phyloP scores from a whole-genome alignment of 257 asterid species.

The Ilex aquifolium region DNA sequence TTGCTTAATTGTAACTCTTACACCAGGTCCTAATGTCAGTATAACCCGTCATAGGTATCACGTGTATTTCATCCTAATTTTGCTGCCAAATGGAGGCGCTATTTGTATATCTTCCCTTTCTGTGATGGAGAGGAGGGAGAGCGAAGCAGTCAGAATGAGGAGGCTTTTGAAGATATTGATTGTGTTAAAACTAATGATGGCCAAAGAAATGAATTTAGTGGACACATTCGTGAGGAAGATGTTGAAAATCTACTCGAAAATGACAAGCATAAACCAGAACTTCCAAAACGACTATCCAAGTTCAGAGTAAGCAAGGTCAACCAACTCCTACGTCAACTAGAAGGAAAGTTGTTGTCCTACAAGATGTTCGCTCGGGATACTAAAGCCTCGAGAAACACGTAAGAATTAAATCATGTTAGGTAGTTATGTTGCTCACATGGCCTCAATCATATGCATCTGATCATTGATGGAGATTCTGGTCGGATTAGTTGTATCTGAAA shows the following conservation, averaged over 20 bases:
- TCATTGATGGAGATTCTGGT: too few species aligned
- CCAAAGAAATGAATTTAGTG: conserved; percentile 23
- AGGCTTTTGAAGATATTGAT: conserved; percentile 14
- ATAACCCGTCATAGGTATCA: conserved; percentile 48
- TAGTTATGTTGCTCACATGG: neutral
- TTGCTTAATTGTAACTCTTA: neutral
- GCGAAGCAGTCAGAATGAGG: conserved; percentile 24
- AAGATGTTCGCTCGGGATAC: conserved; percentile 97
- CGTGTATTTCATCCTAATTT: conserved; percentile 96
- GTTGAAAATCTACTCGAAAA: conserved; percentile 16
- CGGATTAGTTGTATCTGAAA: too few species aligned
- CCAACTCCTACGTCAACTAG: conserved; percentile 61
- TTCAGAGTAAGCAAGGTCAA: conserved; percentile 68
- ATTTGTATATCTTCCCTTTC: conserved; percentile 80
- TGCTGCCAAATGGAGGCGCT: conserved; percentile 96
- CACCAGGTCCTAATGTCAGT: neutral
- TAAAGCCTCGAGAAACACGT: conserved; percentile 84
- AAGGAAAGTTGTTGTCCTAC: conserved; percentile 81
- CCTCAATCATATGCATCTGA: neutral
- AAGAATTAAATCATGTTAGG: conserved; percentile 21
- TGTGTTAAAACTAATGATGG: conserved; percentile 9
- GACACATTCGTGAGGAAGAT: conserved; percentile 22
- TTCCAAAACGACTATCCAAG: conserved; percentile 44
- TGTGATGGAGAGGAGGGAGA: conserved; percentile 31
- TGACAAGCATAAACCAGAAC: conserved; percentile 28